Evolutionary conservation across 208 protist genomes (phyloP), one percentile per base, ranked within the genome.

Genomic region (Crithidia brevicula): DNA sequence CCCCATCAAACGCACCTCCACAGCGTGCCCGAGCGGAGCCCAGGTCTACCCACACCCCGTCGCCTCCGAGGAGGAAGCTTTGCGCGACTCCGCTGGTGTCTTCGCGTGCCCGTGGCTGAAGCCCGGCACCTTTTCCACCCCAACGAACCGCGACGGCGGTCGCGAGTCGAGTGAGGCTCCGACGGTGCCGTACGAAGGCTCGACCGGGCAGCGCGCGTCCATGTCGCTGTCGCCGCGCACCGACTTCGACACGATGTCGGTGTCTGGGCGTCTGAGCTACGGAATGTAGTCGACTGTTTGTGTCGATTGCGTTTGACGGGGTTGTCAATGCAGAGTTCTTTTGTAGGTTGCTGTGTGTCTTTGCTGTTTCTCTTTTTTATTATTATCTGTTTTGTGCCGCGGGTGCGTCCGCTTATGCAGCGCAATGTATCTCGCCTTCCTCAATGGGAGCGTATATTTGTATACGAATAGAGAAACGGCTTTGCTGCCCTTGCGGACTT

Each of bases 111-210:
- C 62, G 45, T 76, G 70, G 70, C 60, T 76, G 10, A 54, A 40
- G 56, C 47, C 70, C 8, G 54, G 54, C 23, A 43, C 42, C 22
- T 61, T 70, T 18, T 76, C 70, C 3, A 76, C 62, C 28, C 70
- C 70, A 8, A 76, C 63, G n/a, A 76, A 76, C 70, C 38, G 62
- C 36, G 62, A 63, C 20, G 62, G 70, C 42, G 61, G 36, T 9
- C 70, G 70, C 25, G 70, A 76, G 54, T 42, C 61, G 38, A 76
- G 70, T 43, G 70, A 76, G 42, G 70, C 70, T 10, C 70, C 70
- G 28, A 76, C 70, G 54, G 52, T 76, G 38, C 70, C 70, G 13
- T 76, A 76, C 31, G 70, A 76, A 23, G 70, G 70, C 18, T 76
- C 70, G 33, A 76, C 62, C 7, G 62, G 70, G 20, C 70, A 28